phyloP scores from a whole-genome alignment of 2,329 filamentous ascomycete genomes.

The Xylaria sp. region DNA sequence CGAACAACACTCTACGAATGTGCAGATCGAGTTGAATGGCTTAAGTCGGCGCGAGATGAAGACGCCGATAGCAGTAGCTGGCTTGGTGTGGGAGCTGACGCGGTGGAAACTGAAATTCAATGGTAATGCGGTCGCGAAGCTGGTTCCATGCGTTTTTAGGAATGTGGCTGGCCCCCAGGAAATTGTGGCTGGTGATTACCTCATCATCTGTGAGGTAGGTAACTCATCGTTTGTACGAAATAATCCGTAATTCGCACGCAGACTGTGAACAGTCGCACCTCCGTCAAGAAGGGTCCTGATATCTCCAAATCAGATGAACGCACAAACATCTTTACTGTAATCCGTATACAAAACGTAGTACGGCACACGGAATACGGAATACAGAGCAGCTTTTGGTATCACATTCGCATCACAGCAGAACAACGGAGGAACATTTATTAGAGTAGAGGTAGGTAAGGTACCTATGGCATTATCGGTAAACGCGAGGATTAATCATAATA shows the following conservation, averaged over 20 bases:
- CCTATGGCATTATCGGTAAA: background rate
- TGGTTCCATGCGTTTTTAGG: too few species aligned
- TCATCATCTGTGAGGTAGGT: background rate
- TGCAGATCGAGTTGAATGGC: background rate
- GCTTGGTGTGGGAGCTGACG: conserved; percentile 6
- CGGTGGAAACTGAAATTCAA: conserved; percentile 10
- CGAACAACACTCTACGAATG: background rate
- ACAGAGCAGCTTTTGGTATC: too few species aligned
- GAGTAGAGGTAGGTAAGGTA: too few species aligned
- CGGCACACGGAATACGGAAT: background rate
- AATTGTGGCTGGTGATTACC: conserved; percentile 5
- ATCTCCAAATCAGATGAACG: too few species aligned
- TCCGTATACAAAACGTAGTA: background rate
- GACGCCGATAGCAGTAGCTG: conserved; percentile 1
- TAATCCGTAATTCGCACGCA: too few species aligned
- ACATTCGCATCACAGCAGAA: conserved; percentile 8
- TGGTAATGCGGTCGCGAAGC: background rate
- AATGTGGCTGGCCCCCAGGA: conserved; percentile 7
- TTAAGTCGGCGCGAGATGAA: background rate
- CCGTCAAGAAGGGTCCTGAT: too few species aligned
- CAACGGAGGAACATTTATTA: too few species aligned
- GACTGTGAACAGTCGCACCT: too few species aligned
- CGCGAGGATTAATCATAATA: conserved; percentile 23
- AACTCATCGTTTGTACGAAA: too few species aligned
- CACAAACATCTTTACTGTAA: background rate